Evolutionary conservation across 2,329 filamentous ascomycete species (phyloP), one percentile per base, ranked within the genome.

Genomic region (Aspergillus sp.): DNA sequence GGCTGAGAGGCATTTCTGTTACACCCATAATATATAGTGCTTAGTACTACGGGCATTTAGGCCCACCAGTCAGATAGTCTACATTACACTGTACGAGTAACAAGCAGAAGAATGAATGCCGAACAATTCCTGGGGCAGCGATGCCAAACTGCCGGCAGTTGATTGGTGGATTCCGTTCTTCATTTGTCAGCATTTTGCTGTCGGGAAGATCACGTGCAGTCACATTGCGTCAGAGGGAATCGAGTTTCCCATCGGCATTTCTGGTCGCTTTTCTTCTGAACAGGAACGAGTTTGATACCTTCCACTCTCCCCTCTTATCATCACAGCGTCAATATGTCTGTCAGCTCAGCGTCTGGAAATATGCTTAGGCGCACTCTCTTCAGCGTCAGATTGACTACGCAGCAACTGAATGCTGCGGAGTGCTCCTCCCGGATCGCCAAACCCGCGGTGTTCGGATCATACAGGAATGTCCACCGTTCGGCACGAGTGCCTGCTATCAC

Each of bases 401-500:
- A 62, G 42, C 59, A 62, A 11, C 50, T 55, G 30, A 53, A 61
- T n/a, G 60, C 67, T 21, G 55, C 63, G 51, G 71, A 74, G 61
- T 63, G 69, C 56, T 67, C 70, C 38, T 68, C 68, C 54, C 67
- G 70, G 57, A 62, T 68, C 54, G 63, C 73, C 49, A 63, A 68
- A 42, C 61, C 73, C n/a, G 67, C 68, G 30, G 66, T 70, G 50
- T 72, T 69, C 56, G 68, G 63, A 56, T 66, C 68, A 13, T 73
- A 71, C 59, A 75, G 78, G 71, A 73, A 67, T 58, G 69, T 81
- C 30, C 78, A 81, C 63, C 80, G 77, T 63, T 77, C 77, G 47
- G 73, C 77, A 41, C 72, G 78, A 62, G 66, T 81, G 58, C 78
- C 81, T 23, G 77, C 80, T 8, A 75, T 83, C 64, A 79, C 80